A percentile compares a stretch with the other conserved stretches of the same genome.
Conservation (phyloP, 352 stramenopile species). For the Phytophthora constricta region DNA sequence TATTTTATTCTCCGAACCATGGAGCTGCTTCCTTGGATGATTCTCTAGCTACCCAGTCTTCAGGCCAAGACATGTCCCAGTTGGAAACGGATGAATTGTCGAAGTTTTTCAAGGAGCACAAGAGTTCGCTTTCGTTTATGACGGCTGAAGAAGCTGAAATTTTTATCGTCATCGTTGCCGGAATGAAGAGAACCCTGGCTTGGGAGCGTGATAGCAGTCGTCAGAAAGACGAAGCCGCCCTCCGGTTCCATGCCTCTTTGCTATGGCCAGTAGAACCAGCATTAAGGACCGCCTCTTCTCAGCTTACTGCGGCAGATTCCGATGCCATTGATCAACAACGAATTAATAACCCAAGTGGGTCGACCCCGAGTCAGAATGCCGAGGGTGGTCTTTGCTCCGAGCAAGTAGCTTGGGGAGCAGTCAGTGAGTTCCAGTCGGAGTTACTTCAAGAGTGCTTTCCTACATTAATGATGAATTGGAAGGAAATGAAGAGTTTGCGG, state of each 20-base stretch:
- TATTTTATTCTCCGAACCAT: conserved; percentile 48
- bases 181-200: conserved; percentile 55
- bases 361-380: not conserved
- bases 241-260: conserved; percentile 77
- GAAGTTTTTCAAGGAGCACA: conserved; percentile 68
- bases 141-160: conserved; percentile 36
- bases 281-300: not conserved
- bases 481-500: conserved; percentile 66
- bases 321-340: conserved; percentile 4
- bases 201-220: conserved; percentile 67
- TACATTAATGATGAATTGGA: conserved; percentile 56
- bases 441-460: conserved; percentile 81
- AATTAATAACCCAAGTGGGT: conserved; percentile 4
- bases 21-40: conserved; percentile 7
- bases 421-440: conserved; percentile 72
- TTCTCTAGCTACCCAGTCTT: not conserved
- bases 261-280: conserved; percentile 58
- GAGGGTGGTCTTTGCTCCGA: conserved; percentile 74
- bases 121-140: conserved; percentile 61
- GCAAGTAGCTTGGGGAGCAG: conserved; percentile 73
- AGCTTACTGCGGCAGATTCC: not conserved
- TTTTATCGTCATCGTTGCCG: conserved; percentile 62
- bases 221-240: conserved; percentile 72
- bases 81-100: conserved; percentile 51
- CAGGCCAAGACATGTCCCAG: conserved; percentile 24